A percentile compares a stretch with the other conserved stretches of the same genome.
phyloP scores from a whole-genome alignment of 305 asterid species.

The Lippia alba region DNA sequence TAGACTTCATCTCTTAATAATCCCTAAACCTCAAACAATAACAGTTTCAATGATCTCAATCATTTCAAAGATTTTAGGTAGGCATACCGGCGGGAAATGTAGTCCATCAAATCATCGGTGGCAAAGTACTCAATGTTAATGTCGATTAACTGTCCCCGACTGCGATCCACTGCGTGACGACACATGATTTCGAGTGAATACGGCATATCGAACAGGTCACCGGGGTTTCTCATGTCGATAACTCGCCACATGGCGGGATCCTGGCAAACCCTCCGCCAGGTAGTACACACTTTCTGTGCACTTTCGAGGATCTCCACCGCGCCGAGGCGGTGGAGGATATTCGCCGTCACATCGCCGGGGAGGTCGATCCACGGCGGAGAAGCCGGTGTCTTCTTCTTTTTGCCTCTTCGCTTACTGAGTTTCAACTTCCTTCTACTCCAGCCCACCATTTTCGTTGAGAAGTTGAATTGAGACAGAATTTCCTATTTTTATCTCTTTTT shows the following conservation, averaged over 20 bases:
- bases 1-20: too few relatives aligned
- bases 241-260: background rate
- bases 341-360: slow-evolving; percentile 1
- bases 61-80: too few relatives aligned
- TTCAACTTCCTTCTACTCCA: background rate
- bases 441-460: background rate
- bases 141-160: background rate
- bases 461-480: background rate
- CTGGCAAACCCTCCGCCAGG: slow-evolving; percentile 1
- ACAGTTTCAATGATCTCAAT: too few relatives aligned
- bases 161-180: slow-evolving; percentile 9
- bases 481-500: background rate
- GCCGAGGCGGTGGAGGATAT: background rate
- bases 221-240: background rate
- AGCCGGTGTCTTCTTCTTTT: background rate
- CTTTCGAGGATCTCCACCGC: background rate
- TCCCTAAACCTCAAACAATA: too few relatives aligned
- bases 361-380: slow-evolving; percentile 1
- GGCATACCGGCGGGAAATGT: background rate
- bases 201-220: background rate
- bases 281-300: background rate
- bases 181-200: background rate
- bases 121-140: background rate
- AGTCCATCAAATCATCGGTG: background rate
- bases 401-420: background rate